Base-by-base conservation (phyloP, 2,329 filamentous ascomycete genomes). In the Ascochyta viciae-villosae region DNA sequence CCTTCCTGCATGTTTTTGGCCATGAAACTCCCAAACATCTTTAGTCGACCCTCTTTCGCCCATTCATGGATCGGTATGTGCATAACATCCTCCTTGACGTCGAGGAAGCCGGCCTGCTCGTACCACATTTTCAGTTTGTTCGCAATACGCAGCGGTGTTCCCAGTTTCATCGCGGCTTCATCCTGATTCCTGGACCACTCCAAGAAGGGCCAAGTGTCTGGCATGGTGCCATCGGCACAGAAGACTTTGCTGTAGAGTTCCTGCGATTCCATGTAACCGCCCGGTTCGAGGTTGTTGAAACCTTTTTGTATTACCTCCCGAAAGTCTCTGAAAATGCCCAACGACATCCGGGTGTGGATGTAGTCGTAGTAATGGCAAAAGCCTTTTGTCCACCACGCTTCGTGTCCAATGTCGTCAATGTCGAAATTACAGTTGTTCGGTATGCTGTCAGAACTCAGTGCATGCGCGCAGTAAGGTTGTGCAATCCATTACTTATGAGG, bases 391-490 rank as follows among this genome's bases (percentile, higher is more conserved):
- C 83, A 76, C 85, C 85, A 87, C 51, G 89, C 82, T 9, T 61
- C 78, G 1, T 81, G 77, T 66, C 87, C 85, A 46, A 82, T 81
- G 68, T 92, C 89, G 67, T 92, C 89, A 41, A 93, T 83, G 57
- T 86, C 86, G 62, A 93, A 93, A 59, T 86, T 84, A 13, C 92
- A 87, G 60, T 93, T 93, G 16, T 84, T 83, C 0, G 90, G 89
- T 0, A 91, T 67, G 62, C 74, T 74, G 29, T 4, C 26, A 42
- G 19, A 42, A 22, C 22, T 59, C 23, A 56, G 45, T 13, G 15
- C 34, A 3, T 39, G 15, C 22, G 43, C 12, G 23, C 22, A 42
- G 40, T 10, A 15, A 13, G 8, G 24, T 34, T 22, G 19, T 24
- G 24, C 9, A 13, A 26, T 43, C n/a, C 13, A 35, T 23, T 66